Conservation (phyloP, 2,329 filamentous ascomycete genomes). For the Exophiala aquamarina region DNA sequence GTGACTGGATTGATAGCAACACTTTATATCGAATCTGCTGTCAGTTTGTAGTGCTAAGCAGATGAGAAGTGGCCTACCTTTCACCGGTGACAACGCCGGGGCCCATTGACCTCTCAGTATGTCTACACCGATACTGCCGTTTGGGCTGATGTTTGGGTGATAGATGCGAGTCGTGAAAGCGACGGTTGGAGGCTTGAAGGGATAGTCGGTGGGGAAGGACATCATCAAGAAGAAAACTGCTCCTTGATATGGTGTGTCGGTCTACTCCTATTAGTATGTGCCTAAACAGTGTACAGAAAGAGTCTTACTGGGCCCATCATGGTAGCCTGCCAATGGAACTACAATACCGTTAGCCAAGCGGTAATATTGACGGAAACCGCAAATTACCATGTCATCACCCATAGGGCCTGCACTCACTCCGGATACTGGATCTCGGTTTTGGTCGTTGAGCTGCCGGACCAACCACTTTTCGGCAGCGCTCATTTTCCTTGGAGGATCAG, state of each 20-base stretch:
- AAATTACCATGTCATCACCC: constrained; percentile 92
- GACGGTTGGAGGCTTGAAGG: constrained; percentile 99
- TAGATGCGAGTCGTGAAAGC: constrained; percentile 99
- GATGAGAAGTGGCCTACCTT: constrained; percentile 75
- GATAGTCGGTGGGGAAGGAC: constrained; percentile 99
- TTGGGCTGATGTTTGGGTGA: constrained; percentile 99
- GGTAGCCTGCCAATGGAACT: constrained; percentile 99
- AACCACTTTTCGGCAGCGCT: no score
- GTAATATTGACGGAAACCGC: constrained; percentile 17
- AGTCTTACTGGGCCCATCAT: constrained; percentile 95
- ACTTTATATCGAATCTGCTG: no score
- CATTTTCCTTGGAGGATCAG: no score
- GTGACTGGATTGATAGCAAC: no score
- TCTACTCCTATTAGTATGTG: no score
- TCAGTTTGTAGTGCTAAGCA: no score
- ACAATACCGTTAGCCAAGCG: constrained; percentile 28
- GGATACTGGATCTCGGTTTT: no score
- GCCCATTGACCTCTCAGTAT: constrained; percentile 99
- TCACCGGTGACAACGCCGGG: constrained; percentile 95
- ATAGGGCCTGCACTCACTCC: constrained; percentile 95
- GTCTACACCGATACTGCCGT: constrained; percentile 98
- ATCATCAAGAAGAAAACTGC: constrained; percentile 99
- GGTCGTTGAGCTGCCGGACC: no score
- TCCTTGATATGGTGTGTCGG: constrained; percentile 95
- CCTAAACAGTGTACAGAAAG: no score